phyloP scores from a whole-genome alignment of 495 filamentous ascomycete genomes.

The Staphylotrichum longicolle region DNA sequence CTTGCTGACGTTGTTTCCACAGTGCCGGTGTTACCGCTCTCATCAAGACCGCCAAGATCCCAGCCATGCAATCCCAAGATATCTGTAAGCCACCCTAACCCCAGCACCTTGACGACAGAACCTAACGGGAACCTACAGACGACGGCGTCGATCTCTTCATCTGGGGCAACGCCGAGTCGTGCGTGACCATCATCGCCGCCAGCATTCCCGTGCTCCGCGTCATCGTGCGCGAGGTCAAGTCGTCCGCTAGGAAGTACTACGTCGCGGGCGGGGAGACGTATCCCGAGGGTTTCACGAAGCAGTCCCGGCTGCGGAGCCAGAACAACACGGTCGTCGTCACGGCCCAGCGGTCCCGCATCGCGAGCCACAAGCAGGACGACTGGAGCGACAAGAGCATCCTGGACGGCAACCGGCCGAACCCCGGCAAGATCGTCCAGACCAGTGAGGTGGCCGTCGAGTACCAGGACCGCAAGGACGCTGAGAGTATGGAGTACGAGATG shows the following conservation, averaged over 20 bases:
- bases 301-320: not conserved
- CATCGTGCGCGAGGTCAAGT: not conserved
- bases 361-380: not conserved
- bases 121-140: not conserved
- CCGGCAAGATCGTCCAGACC: not conserved
- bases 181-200: not conserved
- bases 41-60: too few relatives aligned
- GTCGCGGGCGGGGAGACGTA: not conserved
- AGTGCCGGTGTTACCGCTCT: too few relatives aligned
- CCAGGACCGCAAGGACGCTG: not conserved
- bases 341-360: not conserved
- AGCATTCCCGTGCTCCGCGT: not conserved
- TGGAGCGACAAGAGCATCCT: not conserved
- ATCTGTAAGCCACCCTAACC: too few relatives aligned
- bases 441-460: not conserved
- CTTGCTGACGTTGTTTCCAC: too few relatives aligned
- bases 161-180: not conserved
- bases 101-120: too few relatives aligned
- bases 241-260: not conserved
- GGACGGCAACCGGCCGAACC: not conserved
- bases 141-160: not conserved
- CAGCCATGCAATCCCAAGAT: too few relatives aligned
- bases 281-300: not conserved
- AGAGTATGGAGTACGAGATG: too few relatives aligned
- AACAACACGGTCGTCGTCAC: not conserved